A percentile compares a stretch with the other conserved stretches of the same genome.
Conservation (phyloP, 2,329 filamentous ascomycete genomes). For the Ophiocordyceps camponoti-leonardi region DNA sequence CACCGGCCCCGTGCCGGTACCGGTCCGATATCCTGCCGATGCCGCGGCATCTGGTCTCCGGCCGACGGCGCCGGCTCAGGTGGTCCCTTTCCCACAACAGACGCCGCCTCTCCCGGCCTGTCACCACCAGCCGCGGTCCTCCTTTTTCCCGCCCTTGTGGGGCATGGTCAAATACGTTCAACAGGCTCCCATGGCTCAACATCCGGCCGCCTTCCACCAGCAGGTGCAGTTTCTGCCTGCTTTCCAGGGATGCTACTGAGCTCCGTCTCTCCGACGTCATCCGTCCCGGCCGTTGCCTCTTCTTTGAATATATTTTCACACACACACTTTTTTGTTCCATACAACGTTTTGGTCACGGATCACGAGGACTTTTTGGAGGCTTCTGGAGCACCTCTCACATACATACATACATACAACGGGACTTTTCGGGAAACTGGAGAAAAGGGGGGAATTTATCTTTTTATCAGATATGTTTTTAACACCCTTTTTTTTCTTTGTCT, state of each 20-base stretch:
- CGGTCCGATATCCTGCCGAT: constrained; percentile 7
- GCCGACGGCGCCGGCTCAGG: constrained; percentile 10
- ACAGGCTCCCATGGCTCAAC: constrained; percentile 28
- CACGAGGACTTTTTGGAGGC: too few species aligned
- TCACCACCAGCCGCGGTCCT: constrained; percentile 26
- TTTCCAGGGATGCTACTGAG: constrained; percentile 31
- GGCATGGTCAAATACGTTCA: constrained; percentile 35
- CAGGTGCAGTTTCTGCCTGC: constrained; percentile 33
- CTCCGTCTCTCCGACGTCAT: too few species aligned
- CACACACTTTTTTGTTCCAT: too few species aligned
- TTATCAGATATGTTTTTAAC: background rate
- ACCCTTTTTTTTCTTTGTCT: too few species aligned
- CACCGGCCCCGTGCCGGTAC: constrained; percentile 18
- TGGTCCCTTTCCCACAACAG: constrained; percentile 12
- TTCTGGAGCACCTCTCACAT: too few species aligned
- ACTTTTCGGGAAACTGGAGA: too few species aligned
- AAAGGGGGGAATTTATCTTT: too few species aligned
- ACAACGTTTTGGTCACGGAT: too few species aligned
- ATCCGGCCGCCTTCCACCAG: constrained; percentile 32
- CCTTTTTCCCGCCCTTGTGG: constrained; percentile 25
- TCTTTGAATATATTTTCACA: background rate
- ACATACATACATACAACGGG: too few species aligned
- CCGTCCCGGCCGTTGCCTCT: too few species aligned
- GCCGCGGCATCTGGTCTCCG: constrained; percentile 10
- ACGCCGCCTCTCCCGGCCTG: constrained; percentile 18